Evolutionary conservation across 169 alveolate genomes (phyloP).

Genomic region (Plasmodium blacklocki): DNA sequence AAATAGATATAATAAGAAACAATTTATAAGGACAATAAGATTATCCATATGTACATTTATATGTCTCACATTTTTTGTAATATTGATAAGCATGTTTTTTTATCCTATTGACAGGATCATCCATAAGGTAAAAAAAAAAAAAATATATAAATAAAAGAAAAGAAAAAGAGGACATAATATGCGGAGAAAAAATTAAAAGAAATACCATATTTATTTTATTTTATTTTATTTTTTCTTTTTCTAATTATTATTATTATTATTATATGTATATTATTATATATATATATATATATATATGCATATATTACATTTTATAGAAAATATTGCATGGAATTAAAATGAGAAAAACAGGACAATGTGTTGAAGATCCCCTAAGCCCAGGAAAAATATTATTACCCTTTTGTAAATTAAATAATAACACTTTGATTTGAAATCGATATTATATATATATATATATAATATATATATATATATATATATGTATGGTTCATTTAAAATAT

Average conservation of each 20-base stretch:
- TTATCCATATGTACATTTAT: background rate
- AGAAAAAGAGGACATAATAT: no score
- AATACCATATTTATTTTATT: no score
- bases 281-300: background rate
- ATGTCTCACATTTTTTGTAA: slow-evolving; percentile 4
- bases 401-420: background rate
- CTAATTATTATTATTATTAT: background rate
- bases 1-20: background rate
- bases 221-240: background rate
- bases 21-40: background rate
- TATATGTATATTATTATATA: no score
- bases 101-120: background rate
- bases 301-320: slow-evolving; percentile 1
- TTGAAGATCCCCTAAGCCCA: slow-evolving; percentile 7
- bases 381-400: slow-evolving; percentile 9
- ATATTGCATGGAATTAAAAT: background rate
- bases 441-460: no score
- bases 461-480: no score
- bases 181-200: no score
- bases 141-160: no score
- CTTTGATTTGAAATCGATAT: background rate
- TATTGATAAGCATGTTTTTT: background rate
- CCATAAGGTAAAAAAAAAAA: background rate
- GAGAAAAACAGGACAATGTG: slow-evolving; percentile 4
- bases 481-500: no score